Conservation (phyloP, 306 rosid genomes). For the Vigna radiata region DNA sequence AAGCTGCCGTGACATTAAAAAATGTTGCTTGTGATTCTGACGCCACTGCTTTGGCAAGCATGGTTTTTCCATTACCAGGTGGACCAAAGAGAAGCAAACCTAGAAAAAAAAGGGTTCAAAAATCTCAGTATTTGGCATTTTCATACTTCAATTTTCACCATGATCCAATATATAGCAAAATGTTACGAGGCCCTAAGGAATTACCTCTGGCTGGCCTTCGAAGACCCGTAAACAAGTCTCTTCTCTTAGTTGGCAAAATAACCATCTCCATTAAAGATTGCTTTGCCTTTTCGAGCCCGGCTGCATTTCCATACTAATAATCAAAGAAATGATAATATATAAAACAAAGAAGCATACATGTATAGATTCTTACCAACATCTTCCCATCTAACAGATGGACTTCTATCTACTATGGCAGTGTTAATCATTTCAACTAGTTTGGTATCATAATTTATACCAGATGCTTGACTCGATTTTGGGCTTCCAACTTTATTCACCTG, state of each 20-base stretch:
- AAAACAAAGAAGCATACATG: constrained; percentile 14
- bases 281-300: constrained; percentile 97
- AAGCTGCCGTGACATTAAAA: constrained; percentile 89
- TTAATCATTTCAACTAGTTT: constrained; percentile 93
- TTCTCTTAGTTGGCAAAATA: constrained; percentile 94
- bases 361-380: constrained; percentile 76
- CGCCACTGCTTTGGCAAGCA: constrained; percentile 99
- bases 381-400: constrained; percentile 97
- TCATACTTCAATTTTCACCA: constrained; percentile 34
- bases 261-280: constrained; percentile 98
- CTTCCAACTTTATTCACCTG: constrained; percentile 60
- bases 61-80: constrained; percentile 97
- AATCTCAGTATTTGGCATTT: constrained; percentile 34
- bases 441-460: constrained; percentile 64
- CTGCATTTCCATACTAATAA: constrained; percentile 58
- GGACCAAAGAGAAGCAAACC: constrained; percentile 99
- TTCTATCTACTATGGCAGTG: constrained; percentile 87
- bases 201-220: constrained; percentile 94
- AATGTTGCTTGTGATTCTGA: constrained; percentile 97
- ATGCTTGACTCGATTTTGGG: constrained; percentile 61
- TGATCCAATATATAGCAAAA: constrained; percentile 14
- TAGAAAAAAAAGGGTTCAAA: constrained; percentile 46
- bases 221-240: constrained; percentile 96
- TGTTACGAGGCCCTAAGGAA: constrained; percentile 36
- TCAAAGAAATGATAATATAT: constrained; percentile 39